These are phyloP conservation scores for Neurospora sp. DNA, from an alignment of 495 filamentous ascomycete genomes.

Conservation along the genomic window DNA sequence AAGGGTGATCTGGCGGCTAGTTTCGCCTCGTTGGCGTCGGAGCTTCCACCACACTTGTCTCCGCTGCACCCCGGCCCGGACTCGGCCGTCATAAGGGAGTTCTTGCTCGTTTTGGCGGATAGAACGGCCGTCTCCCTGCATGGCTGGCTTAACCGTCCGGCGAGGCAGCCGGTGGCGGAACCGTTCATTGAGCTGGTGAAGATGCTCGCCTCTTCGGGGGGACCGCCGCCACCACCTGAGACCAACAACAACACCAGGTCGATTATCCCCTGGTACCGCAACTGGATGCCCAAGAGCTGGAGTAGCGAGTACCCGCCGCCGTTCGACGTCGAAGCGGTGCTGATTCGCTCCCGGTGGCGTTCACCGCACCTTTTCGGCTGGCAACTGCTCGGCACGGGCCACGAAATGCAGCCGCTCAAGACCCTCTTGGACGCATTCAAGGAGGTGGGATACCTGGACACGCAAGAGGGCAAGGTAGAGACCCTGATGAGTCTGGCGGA, in stretches of 20 bases:
- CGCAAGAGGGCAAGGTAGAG: neutral
- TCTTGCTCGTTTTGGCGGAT: neutral
- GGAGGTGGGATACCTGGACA: neutral
- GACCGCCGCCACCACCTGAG: neutral
- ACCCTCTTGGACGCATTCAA: neutral
- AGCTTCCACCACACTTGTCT: neutral
- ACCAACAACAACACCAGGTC: neutral
- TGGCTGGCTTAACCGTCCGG: neutral
- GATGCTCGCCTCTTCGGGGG: neutral
- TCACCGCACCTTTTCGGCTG: neutral
- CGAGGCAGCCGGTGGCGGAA: too few species aligned
- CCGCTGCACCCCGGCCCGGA: neutral
- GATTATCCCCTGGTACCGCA: neutral
- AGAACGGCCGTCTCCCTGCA: neutral
- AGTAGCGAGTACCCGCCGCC: neutral
- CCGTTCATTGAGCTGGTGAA: neutral
- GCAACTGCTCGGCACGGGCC: neutral
- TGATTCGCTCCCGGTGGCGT: neutral
- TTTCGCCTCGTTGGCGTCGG: neutral
- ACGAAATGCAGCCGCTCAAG: neutral
- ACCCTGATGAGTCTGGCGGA: neutral
- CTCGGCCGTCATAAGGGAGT: neutral
- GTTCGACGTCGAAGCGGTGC: neutral
- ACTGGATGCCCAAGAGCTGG: neutral
- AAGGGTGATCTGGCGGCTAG: neutral